Base-by-base conservation (phyloP, 768 basidiomycete genomes). In the Lyophyllum semitale region DNA sequence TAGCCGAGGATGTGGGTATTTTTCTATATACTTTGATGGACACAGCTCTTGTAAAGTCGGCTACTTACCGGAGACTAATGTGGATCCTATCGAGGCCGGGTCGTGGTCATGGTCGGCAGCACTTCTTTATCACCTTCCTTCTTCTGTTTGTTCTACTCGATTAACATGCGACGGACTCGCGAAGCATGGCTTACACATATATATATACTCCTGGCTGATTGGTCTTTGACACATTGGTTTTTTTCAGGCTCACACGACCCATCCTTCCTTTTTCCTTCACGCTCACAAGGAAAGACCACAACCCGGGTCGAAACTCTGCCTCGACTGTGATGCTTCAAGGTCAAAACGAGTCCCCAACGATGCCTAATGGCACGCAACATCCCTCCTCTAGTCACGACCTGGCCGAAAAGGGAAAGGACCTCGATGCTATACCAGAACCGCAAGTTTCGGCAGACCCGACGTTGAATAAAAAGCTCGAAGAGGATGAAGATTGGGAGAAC, bases 401-500 rank as follows among this genome's bases (percentile, higher is more conserved):
- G 4, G 17, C 18, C 4, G 44, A 42, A 23, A 51, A 47, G 20
- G 27, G 32, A 44, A 30, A 32, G 17, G 32, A 18, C n/a, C 18
- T 11, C 17, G 29, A 42, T 15, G 45, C 11, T n/a, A 12, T 47
- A 38, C 17, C n/a, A 18, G n/a, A 38, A 38, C 42, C 30, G 23
- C 33, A n/a, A 5, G 29, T 8, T 8, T 29, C 47, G 11, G 17
- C 25, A 15, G 20, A 18, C 9, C 27, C 44, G 3, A 33, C 40
- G 15, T 6, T 4, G 37, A 64, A 66, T 42, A 69, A 68, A 35
- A 71, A 72, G 27, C 66, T 62, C 12, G 38, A 60, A 27, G 68
- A 80, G 50, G 79, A 80, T 54, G 77, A 81, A 20, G 77, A 80
- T 49, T 89, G 88, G 88, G 75, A 77, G 33, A 66, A 74, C 57